Evolutionary conservation across 306 rosid genomes (phyloP), one percentile per base, ranked within the genome.

Genomic region (Trifolium pratense): DNA sequence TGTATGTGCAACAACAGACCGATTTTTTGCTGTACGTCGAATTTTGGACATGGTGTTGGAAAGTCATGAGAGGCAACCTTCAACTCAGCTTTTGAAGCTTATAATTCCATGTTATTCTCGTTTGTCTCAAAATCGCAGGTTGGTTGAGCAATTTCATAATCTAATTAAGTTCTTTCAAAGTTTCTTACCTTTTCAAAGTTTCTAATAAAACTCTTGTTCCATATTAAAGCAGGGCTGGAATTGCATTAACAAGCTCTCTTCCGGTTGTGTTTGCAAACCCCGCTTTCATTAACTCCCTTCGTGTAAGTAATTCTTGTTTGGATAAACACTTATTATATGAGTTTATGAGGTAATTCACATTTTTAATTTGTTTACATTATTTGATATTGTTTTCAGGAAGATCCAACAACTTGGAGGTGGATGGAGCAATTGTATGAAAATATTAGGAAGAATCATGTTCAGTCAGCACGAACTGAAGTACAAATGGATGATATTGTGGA

Each of bases 51-150:
- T 53, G 66, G 82, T 89, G 96, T 86, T 90, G 25, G 84, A 80
- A 64, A 61, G 83, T 78, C 90, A 83, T 58, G 87, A 90, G 2
- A 91, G 86, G 51, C 89, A 89, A 56, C 91, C 89, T 12, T 84
- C 98, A 7, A 66, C 88, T 6, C 93, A 96, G 69, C 88, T 90
- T 7, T 68, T 89, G 75, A 89, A 90, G 70, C 87, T 84, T 80
- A 84, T 89, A 4, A 77, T 92, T 31, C 83, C 89, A 15, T 90
- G 97, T 25, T 90, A 92, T 75, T 89, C 84, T 76, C 93, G 91
- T 39, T 79, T 90, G 42, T 87, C 96, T 2, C 90, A 92, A 32
- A 84, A 87, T 48, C 78, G 74, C 20, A 81, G 92, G 98, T 92
- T 45, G 46, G 75, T 76, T 46, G 48, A 63, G 29, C 14, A 69